Percentiles rank a stretch among this genome's conserved stretches.
Evolutionary conservation across 768 basidiomycete species (phyloP).

Genomic region (Naganishia friedmannii): DNA sequence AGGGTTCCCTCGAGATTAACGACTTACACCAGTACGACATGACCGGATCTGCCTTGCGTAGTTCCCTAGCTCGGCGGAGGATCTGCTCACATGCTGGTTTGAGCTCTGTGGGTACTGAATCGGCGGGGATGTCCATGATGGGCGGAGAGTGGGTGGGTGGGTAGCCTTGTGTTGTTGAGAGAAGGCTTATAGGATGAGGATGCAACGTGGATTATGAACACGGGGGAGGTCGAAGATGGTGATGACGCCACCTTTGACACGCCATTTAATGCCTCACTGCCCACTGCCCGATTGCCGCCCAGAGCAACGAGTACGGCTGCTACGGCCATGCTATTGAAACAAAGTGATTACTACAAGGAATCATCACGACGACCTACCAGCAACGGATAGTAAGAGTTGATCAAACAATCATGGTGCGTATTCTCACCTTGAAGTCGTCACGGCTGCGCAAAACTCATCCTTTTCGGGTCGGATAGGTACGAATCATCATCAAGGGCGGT

Average conservation of each 20-base stretch:
- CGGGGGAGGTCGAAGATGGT: no score
- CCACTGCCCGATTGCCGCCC: not conserved
- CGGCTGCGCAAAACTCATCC: not conserved
- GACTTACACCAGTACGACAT: constrained; percentile 91
- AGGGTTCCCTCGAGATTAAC: no score
- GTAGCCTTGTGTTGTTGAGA: no score
- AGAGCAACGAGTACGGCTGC: no score
- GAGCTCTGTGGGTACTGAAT: constrained; percentile 50
- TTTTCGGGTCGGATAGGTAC: constrained; percentile 34
- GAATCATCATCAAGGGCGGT: constrained; percentile 54
- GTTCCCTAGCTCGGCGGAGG: constrained; percentile 85
- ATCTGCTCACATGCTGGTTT: constrained; percentile 65
- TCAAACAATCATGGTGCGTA: no score
- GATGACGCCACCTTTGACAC: constrained; percentile 6
- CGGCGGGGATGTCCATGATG: constrained; percentile 39
- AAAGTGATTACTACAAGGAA: no score
- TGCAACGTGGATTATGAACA: no score
- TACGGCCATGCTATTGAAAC: no score
- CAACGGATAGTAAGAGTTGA: no score
- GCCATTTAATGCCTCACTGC: not conserved
- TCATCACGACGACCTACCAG: no score
- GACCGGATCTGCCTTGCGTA: constrained; percentile 74
- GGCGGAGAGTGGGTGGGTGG: not conserved
- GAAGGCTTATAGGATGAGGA: no score
- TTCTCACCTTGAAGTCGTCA: no score